Base-by-base conservation (phyloP, 1,284 basidiomycete species). In the Megacollybia platyphylla region DNA sequence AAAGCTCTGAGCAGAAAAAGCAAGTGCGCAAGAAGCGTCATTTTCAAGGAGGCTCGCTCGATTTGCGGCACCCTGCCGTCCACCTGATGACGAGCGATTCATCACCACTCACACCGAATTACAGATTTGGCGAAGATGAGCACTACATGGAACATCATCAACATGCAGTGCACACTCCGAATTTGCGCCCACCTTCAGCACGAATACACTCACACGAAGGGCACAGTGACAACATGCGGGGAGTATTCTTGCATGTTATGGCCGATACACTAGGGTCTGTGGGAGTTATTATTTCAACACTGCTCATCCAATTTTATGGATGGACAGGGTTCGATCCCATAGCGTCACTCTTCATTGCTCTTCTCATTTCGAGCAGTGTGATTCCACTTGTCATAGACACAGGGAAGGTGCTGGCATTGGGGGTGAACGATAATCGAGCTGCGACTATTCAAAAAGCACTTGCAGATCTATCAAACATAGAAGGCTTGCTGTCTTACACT, bases 301-400 rank as follows among this genome's bases (percentile, higher is more conserved):
- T 98, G 10, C 73, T 98, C 46, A 98, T 99, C 51, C 82, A 94
- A 53, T 83, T 83, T 46, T 98, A 96, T 53, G 94, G 94, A n/a
- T 98, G 93, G 93, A 98, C 96, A 2, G 93, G 93, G 11, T 99
- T 97, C 57, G 96, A 99, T 61, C 96, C 96, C 2, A 92, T 99
- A 48, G 96, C 96, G 0, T 96, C 91, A 7, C 68, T 99, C 31
- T 93, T 99, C 58, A 99, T 99, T 53, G 96, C 96, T 1, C 65
- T 89, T 7, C 68, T 99, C 49, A 99, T 99, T 52, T 87, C 91
- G 24, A 94, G 87, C 2, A 92, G 88, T 54, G 96, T 98, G 15
- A 71, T 96, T 15, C 96, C 96, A 6, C 77, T 99, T 32, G 91
- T 99, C 15, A 73, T 94, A 46, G 96, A 98, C 57, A 87, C 87